Percentiles rank a stretch among this genome's conserved stretches.
These are phyloP conservation scores for Pinus albicaulis DNA, from an alignment of 75 land plant species.

Conservation along the genomic window DNA sequence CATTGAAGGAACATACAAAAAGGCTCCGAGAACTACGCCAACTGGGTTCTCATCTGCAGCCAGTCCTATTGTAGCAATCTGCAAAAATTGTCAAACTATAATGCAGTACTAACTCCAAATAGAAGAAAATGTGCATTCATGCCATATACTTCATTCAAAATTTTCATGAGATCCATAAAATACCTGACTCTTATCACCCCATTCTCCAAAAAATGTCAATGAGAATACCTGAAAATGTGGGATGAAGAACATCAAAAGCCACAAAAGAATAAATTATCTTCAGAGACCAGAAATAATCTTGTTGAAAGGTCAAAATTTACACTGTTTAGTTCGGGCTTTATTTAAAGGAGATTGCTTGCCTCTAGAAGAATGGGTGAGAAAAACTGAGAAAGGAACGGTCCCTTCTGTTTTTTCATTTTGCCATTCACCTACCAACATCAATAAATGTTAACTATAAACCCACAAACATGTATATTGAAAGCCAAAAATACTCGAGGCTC, in stretches of 20 bases:
- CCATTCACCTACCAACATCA: slow-evolving; percentile 22
- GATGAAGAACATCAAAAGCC: background rate
- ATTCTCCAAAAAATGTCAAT: slow-evolving; percentile 92
- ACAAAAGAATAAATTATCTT: background rate
- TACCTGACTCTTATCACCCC: slow-evolving; percentile 99
- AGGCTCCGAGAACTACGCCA: slow-evolving; percentile 93
- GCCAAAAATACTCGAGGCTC: background rate
- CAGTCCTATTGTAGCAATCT: slow-evolving; percentile 95
- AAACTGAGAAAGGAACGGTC: slow-evolving; percentile 44
- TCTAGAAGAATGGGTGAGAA: slow-evolving; percentile 77
- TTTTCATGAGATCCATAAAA: background rate
- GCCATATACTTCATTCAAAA: background rate
- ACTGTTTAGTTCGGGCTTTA: background rate
- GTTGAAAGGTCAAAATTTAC: background rate
- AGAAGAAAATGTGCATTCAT: background rate
- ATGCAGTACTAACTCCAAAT: background rate
- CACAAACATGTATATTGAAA: background rate
- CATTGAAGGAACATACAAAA: slow-evolving; percentile 54
- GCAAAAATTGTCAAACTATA: slow-evolving; percentile 6
- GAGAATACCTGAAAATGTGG: slow-evolving; percentile 72
- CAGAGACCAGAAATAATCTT: background rate
- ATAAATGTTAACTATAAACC: background rate
- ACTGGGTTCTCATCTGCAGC: slow-evolving; percentile 91
- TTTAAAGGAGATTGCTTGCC: slow-evolving; percentile 25
- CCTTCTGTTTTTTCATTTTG: slow-evolving; percentile 49